These are phyloP conservation scores for Piloderma croceum DNA, from an alignment of 768 basidiomycete genomes.

Conservation along the genomic window DNA sequence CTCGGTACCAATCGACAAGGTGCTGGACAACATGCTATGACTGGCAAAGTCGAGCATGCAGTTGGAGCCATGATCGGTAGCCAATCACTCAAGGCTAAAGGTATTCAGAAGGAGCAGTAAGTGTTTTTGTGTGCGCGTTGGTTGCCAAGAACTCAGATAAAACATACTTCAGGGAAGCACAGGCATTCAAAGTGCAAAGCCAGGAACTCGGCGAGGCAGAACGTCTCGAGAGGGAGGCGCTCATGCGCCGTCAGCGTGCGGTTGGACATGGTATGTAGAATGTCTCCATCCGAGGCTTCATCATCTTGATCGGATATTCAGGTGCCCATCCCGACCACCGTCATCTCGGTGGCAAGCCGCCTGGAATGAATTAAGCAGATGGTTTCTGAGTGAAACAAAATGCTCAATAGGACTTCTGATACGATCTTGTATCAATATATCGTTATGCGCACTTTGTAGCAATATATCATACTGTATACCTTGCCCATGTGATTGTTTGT, in stretches of 20 bases:
- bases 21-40: conserved; percentile 29
- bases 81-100: conserved; percentile 42
- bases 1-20: no score
- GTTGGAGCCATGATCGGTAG: conserved; percentile 42
- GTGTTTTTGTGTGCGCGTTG: conserved; percentile 6
- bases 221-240: conserved; percentile 46
- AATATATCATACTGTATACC: no score
- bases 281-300: neutral
- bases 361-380: no score
- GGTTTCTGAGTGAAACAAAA: no score
- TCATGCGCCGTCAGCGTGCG: conserved; percentile 44
- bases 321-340: conserved; percentile 29
- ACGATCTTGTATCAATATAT: no score
- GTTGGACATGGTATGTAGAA: conserved; percentile 40
- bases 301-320: conserved; percentile 4
- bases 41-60: conserved; percentile 45
- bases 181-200: conserved; percentile 39
- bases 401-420: no score
- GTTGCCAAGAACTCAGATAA: neutral
- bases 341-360: conserved; percentile 26
- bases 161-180: conserved; percentile 35
- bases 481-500: no score
- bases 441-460: no score
- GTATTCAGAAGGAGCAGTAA: conserved; percentile 44
- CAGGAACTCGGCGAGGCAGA: conserved; percentile 49